Base-by-base conservation (phyloP, 1,139 yeast species). In the Suhomyces ambrosiae region DNA sequence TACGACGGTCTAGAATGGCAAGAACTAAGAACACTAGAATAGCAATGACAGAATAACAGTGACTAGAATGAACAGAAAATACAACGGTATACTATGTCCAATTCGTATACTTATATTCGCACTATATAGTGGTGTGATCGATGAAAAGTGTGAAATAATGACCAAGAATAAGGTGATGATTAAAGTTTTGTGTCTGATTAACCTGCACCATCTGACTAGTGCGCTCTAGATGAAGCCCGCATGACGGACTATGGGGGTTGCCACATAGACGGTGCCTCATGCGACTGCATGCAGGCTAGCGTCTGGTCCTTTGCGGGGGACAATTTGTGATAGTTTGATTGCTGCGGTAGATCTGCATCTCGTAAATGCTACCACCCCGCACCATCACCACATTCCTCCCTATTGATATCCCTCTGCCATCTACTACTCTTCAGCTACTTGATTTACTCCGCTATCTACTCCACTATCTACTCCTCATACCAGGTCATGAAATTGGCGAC, bases 61-160 rank as follows among this genome's bases (percentile, higher is more conserved):
- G 21, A 18, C 21, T 18, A 18, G 5, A 18, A 18, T 18, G 8
- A 6, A n/a, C n/a, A n/a, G n/a, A n/a, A 18, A 18, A 5, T 18
- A 5, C 5, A 18, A 18, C 21, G 8, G 21, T 6, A 18, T 18
- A 18, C 5, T 5, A 18, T 6, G 5, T 18, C 7, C 5, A 18
- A 5, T 18, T 18, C 5, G 5, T 18, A 8, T 18, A 18, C 21
- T 18, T 18, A 18, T 18, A 18, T 5, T 5, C 8, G 21, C 21
- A 18, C 21, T 18, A 6, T 28, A 29, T 30, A 27, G 40, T 37
- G 40, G 40, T 32, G 36, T 32, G 40, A 37, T 37, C 30, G 30
- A 19, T 32, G 40, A 32, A 37, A 37, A 32, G 40, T 32, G 40
- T 37, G 40, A 37, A 36, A 32, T 37, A 37, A 31, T 37, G 40